Base-by-base conservation (phyloP, 495 filamentous ascomycete genomes). In the Aspergillus kassunensis region DNA sequence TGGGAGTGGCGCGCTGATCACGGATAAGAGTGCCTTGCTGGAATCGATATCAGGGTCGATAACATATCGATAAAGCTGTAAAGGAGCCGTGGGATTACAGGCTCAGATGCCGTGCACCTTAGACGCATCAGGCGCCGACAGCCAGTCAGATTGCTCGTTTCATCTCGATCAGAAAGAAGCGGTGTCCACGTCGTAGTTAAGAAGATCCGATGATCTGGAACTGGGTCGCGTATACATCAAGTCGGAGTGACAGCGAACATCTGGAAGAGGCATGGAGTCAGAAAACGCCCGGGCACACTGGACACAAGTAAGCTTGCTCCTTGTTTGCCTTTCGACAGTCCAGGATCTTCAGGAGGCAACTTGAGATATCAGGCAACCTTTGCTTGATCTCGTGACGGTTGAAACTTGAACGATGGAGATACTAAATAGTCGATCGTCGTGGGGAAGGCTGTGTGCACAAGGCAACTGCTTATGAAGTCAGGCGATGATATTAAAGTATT, bases 1-100 rank as follows among this genome's bases (percentile, higher is more conserved):
- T 57, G 49, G 53, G 33, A 27, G 49, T 57, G 54, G 54, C 49
- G 49, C 35, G 54, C 49, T 57, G 54, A 57, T 53, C 44, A 34
- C 30, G 12, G 29, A 55, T 50, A 41, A 45, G 27, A 44, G 45
- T 49, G 16, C 18, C 18, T 21, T 9, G 33, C 24, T 30, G 18
- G 29, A 42, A 20, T 18, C n/a, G n/a, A n/a, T n/a, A n/a, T n/a
- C n/a, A n/a, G n/a, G n/a, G n/a, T n/a, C n/a, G n/a, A n/a, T n/a
- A n/a, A n/a, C n/a, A n/a, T n/a, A n/a, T n/a, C n/a, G n/a, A n/a
- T n/a, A n/a, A n/a, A 34, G 30, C 35, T 30, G 3, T 40, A 30
- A 27, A 33, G 15, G 21, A 24, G 36, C 11, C 25, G 37, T 50
- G 35, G 47, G 35, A 50, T 41, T 33, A 37, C 18, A 18, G 20